Conservation (phyloP, 371 early-diverging fungal genomes). For the Mucor plumbeus region DNA sequence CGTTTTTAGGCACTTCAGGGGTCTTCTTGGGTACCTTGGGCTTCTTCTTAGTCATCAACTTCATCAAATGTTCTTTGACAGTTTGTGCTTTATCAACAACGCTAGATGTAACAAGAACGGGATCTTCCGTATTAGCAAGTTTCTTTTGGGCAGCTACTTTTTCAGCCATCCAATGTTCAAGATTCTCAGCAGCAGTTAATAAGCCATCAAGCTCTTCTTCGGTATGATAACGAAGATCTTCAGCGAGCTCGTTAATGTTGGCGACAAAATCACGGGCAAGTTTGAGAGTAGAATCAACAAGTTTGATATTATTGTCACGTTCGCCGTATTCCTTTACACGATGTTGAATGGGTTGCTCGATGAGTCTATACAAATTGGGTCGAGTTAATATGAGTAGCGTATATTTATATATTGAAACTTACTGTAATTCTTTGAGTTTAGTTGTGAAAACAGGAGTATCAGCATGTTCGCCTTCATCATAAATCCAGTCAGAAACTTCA, state of each 20-base stretch:
- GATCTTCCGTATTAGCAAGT: slow-evolving; percentile 62
- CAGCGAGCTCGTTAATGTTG: slow-evolving; percentile 37
- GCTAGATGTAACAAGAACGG: slow-evolving; percentile 64
- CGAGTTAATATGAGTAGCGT: background rate
- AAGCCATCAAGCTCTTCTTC: slow-evolving; percentile 65
- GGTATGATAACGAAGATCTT: slow-evolving; percentile 63
- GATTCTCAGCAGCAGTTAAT: slow-evolving; percentile 46
- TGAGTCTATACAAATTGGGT: slow-evolving; percentile 35
- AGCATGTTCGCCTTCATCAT: slow-evolving; percentile 79
- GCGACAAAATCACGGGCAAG: slow-evolving; percentile 51
- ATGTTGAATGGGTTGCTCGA: slow-evolving; percentile 70
- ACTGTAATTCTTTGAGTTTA: slow-evolving; percentile 57
- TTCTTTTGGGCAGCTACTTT: slow-evolving; percentile 66
- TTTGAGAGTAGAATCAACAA: slow-evolving; percentile 48
- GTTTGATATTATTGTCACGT: slow-evolving; percentile 66
- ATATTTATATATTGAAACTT: slow-evolving; percentile 19
- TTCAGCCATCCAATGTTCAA: slow-evolving; percentile 68
- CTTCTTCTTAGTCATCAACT: slow-evolving; percentile 64
- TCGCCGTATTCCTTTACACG: slow-evolving; percentile 67
- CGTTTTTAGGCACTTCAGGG: slow-evolving; percentile 9
- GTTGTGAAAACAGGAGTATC: slow-evolving; percentile 53
- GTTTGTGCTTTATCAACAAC: slow-evolving; percentile 51
- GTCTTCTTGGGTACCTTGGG: slow-evolving; percentile 43
- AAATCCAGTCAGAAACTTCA: slow-evolving; percentile 86
- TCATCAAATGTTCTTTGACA: slow-evolving; percentile 59